Evolutionary conservation across 1,284 basidiomycete genomes (phyloP).

Genomic region (Takashimella koratensis): DNA sequence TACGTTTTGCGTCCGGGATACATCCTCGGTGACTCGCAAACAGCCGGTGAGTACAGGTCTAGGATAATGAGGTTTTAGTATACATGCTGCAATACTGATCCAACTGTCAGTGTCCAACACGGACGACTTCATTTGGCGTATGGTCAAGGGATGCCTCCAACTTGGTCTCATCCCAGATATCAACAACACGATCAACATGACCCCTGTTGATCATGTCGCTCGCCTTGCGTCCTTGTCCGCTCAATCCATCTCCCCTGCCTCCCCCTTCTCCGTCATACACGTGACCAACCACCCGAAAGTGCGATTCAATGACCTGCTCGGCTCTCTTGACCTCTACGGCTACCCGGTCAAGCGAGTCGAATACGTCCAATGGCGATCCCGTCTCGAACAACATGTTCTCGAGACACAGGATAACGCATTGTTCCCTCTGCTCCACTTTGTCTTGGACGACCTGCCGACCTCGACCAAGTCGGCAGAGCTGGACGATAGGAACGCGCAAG

Average conservation of each 20-base stretch:
- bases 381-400: conserved; percentile 92
- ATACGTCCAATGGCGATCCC: conserved; percentile 87
- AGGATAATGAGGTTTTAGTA: background rate
- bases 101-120: conserved; percentile 93
- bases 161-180: conserved; percentile 94
- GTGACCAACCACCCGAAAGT: conserved; percentile 82
- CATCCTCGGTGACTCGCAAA: conserved; percentile 86
- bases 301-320: conserved; percentile 86
- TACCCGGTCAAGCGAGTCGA: conserved; percentile 75
- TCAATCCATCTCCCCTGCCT: conserved; percentile 51
- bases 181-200: conserved; percentile 98
- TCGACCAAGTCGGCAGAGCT: conserved; percentile 92
- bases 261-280: conserved; percentile 69
- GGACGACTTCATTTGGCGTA: conserved; percentile 97
- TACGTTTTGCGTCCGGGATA: conserved; percentile 92
- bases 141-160: conserved; percentile 97
- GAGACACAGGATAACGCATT: conserved; percentile 91
- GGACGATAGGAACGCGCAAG: conserved; percentile 77
- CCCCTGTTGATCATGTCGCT: conserved; percentile 96
- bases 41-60: conserved; percentile 61
- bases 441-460: conserved; percentile 93
- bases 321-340: conserved; percentile 72
- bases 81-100: too few species aligned
- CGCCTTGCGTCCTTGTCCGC: conserved; percentile 72
- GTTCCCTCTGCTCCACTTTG: conserved; percentile 95